Conservation (phyloP, 306 rosid genomes). For the Neltuma alba region DNA sequence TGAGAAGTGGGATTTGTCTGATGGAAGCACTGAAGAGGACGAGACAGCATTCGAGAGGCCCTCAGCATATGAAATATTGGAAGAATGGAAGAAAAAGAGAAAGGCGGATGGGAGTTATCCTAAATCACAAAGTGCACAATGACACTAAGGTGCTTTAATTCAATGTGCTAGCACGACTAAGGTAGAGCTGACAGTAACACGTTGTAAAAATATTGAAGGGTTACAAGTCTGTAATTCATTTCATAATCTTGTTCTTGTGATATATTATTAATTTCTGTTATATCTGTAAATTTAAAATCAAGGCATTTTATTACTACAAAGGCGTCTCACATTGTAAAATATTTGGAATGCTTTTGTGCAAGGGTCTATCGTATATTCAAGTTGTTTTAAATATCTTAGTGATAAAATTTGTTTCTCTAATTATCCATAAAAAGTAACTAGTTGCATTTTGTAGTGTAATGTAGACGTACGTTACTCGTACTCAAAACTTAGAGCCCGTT, state of each 20-base stretch:
- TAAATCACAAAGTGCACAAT: constrained; percentile 37
- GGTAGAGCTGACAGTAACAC: constrained; percentile 5
- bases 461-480: too few species aligned
- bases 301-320: background rate
- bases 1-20: constrained; percentile 34
- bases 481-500: too few species aligned
- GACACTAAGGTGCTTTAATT: constrained; percentile 9
- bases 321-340: background rate
- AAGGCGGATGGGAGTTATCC: constrained; percentile 45
- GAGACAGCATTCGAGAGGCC: constrained; percentile 49
- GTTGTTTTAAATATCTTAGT: too few species aligned
- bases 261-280: background rate
- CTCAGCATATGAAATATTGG: constrained; percentile 67
- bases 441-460: too few species aligned
- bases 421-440: too few species aligned
- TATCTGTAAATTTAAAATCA: background rate
- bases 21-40: constrained; percentile 43
- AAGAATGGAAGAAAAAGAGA: constrained; percentile 77
- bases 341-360: too few species aligned
- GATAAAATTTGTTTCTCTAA: too few species aligned
- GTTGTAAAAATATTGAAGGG: background rate
- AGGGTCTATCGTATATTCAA: too few species aligned
- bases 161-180: background rate
- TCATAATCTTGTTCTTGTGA: background rate
- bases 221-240: background rate